phyloP scores from a whole-genome alignment of 2,329 filamentous ascomycete species.

The Cladosporium phlei region DNA sequence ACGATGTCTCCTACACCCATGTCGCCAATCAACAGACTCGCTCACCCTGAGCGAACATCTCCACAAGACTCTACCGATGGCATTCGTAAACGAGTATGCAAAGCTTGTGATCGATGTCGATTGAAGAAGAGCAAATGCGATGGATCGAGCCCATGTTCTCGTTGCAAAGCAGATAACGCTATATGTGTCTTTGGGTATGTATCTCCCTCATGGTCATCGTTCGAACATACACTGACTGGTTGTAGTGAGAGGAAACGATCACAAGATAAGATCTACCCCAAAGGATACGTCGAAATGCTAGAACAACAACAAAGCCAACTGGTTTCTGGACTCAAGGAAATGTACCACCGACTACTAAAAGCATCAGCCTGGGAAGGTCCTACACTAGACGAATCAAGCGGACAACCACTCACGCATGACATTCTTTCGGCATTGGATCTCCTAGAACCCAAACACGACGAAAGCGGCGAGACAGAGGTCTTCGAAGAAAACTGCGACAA shows the following conservation, averaged over 20 bases:
- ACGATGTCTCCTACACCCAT: slow-evolving; percentile 15
- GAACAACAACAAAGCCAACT: slow-evolving; percentile 62
- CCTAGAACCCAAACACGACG: slow-evolving; percentile 49
- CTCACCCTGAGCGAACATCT: slow-evolving; percentile 20
- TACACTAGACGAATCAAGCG: slow-evolving; percentile 48
- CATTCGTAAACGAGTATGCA: slow-evolving; percentile 58
- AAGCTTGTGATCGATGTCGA: slow-evolving; percentile 62
- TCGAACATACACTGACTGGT: slow-evolving; percentile 6
- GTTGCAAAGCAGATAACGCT: slow-evolving; percentile 60
- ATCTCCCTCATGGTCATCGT: neutral
- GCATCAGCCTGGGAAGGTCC: slow-evolving; percentile 54
- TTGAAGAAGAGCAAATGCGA: slow-evolving; percentile 67
- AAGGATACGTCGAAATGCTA: slow-evolving; percentile 63
- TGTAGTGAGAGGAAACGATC: slow-evolving; percentile 57
- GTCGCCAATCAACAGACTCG: slow-evolving; percentile 22
- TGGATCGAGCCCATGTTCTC: slow-evolving; percentile 55
- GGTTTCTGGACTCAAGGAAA: slow-evolving; percentile 56
- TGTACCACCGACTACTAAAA: slow-evolving; percentile 51
- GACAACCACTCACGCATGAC: slow-evolving; percentile 59
- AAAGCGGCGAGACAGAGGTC: slow-evolving; percentile 39
- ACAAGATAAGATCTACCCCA: slow-evolving; percentile 64
- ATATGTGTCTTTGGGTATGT: slow-evolving; percentile 57
- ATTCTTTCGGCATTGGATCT: slow-evolving; percentile 57
- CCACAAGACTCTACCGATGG: slow-evolving; percentile 25
- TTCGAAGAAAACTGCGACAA: slow-evolving; percentile 57